These are phyloP conservation scores for Coniochaeta pulveracea DNA, from an alignment of 2,329 filamentous ascomycete genomes.

Conservation along the genomic window DNA sequence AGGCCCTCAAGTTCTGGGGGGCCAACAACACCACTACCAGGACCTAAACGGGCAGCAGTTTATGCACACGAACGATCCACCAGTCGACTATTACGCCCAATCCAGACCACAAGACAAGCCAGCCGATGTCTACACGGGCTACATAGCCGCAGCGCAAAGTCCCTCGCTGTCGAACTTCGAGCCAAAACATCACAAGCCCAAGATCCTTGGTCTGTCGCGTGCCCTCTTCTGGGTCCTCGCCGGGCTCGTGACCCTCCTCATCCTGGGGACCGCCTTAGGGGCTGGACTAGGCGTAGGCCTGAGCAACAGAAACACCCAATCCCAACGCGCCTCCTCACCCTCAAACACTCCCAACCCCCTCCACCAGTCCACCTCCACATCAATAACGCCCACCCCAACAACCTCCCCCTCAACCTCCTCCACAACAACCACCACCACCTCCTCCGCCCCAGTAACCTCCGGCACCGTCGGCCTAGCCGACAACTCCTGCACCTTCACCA, in stretches of 20 bases:
- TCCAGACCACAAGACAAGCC: not conserved
- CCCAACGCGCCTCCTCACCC: not conserved
- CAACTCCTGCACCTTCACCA: constrained; percentile 5
- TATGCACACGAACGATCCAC: too few species aligned
- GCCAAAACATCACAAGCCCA: not conserved
- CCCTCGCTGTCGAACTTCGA: not conserved
- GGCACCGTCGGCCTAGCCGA: constrained; percentile 4
- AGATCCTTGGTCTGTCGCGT: constrained; percentile 1
- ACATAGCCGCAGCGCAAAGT: not conserved
- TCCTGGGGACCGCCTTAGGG: constrained; percentile 3
- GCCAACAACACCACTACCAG: too few species aligned
- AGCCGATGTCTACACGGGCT: not conserved
- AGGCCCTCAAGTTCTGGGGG: not conserved
- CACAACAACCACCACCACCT: not conserved
- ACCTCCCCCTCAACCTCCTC: not conserved
- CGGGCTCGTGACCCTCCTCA: not conserved
- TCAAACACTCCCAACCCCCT: not conserved
- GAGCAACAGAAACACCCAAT: not conserved
- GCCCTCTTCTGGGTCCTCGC: constrained; percentile 2
- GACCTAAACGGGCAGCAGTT: too few species aligned
- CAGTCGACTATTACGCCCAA: too few species aligned
- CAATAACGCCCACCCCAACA: not conserved
- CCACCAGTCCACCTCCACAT: not conserved
- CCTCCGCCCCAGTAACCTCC: constrained; percentile 3
- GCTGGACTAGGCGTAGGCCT: constrained; percentile 4